phyloP scores from a whole-genome alignment of 768 basidiomycete species.

The Trametes meyenii region DNA sequence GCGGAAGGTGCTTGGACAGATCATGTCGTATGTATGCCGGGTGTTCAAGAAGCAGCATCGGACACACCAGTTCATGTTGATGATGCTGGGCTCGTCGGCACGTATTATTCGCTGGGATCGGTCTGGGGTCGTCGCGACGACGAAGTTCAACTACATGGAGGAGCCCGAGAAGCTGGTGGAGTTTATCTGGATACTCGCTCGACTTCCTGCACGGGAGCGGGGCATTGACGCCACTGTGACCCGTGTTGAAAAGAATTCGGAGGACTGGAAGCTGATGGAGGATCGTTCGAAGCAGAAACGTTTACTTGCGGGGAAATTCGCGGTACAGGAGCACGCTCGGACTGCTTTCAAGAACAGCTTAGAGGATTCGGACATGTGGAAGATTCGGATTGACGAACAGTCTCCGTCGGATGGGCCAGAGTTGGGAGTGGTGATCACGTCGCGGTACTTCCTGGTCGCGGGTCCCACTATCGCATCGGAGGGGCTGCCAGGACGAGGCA shows the following conservation, averaged over 20 bases:
- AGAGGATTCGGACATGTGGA: background rate
- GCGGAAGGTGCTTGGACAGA: conserved; percentile 2
- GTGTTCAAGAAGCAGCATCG: conserved; percentile 9
- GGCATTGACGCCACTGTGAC: conserved; percentile 4
- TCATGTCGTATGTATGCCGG: background rate
- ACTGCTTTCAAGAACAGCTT: background rate
- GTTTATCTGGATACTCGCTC: conserved; percentile 10
- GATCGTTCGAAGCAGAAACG: too few species aligned
- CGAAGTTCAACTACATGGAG: conserved; percentile 8
- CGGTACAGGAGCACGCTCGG: too few species aligned
- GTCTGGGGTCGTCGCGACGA: background rate
- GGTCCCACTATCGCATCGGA: background rate
- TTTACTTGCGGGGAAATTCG: too few species aligned
- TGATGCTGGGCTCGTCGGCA: background rate
- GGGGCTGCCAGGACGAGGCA: conserved; percentile 2
- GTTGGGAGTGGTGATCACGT: background rate
- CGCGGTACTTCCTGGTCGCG: conserved; percentile 3
- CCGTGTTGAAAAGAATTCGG: background rate
- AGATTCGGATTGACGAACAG: background rate
- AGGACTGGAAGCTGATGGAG: too few species aligned
- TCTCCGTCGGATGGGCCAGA: background rate
- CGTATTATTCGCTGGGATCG: conserved; percentile 14
- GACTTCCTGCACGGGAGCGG: background rate
- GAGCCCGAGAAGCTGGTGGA: background rate
- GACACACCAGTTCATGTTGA: background rate